Evolutionary conservation across 306 rosid genomes (phyloP), one percentile per base, ranked within the genome.

Genomic region (Dalbergia oliveri): DNA sequence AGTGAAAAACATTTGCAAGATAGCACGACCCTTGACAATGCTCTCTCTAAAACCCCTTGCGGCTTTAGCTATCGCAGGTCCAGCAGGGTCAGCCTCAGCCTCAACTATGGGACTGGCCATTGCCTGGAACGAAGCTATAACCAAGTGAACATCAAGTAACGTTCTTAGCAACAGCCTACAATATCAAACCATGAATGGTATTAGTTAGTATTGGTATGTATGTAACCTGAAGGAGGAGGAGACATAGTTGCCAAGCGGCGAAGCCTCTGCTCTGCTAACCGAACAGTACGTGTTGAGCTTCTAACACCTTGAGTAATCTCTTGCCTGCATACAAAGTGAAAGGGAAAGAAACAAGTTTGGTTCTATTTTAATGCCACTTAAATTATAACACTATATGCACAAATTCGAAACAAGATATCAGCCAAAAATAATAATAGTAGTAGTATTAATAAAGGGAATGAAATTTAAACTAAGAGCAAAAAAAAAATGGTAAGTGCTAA

Each of bases 251-350:
- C 86, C 70, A 95, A 82, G 62, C 79, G 44, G 3, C 92, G 90
- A 86, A 95, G 80, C 86, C 87, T 84, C 83, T 90, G 89, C 86
- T 95, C 98, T 0, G 93, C 96, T 60, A 88, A 54, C 4, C 90
- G 89, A 81, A 93, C 96, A 14, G 90, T 88, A 21, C 89, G 88
- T 60, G 98, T 91, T 58, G 98, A 95, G 80, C 90, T 91, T 86
- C 82, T 89, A 72, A 95, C 97, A n/a, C 98, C 96, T 81, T 90
- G 91, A 0, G 94, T 91, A 79, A 93, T 88, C 79, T 85, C 94
- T 81, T 95, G 99, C 23, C 99, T 95, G 86, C 84, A 83, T 7
- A 80, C 1, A 49, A 49, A 31, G 14, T 15, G 45, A 49, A 84
- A 69, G 13, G 16, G 13, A 50, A 58, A 66, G 10, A 33, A 43